Evolutionary conservation across 2,329 filamentous ascomycete species (phyloP), one percentile per base, ranked within the genome.

Genomic region (Talaromyces sp.): DNA sequence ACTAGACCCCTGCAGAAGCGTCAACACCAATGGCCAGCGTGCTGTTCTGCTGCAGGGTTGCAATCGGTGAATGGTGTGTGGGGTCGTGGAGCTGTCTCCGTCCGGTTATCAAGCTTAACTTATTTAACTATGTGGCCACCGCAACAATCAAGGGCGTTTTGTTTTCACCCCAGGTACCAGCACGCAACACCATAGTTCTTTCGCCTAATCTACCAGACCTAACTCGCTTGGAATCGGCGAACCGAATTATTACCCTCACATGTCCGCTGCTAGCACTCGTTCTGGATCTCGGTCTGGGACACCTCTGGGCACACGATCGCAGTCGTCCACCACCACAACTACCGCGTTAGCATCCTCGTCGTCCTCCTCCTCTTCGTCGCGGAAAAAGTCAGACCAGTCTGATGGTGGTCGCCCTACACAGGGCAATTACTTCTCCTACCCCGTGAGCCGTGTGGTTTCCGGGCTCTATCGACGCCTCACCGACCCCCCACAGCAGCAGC

Each of bases 401-500:
- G 58, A 61, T 36, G 42, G 73, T 33, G 56, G 73, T 31, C 61
- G 66, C 59, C 72, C 76, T 67, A 74, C 76, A 62, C 63, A 79
- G 51, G 73, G 76, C 59, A 78, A 78, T 61, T 82, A 82, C 67
- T 75, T 83, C 65, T 77, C 81, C 42, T 81, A 81, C 61, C 79
- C 81, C 4, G 81, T 83, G 66, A 79, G 75, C 50, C 79, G 82
- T 68, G 81, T 82, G 54, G 78, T 83, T 69, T 85, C 86, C 36
- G 88, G 88, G 18, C 79, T 92, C 57, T 85, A 91, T 65, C 85
- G 89, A 40, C 87, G 89, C 63, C 85, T 91, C 44, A 81, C 79
- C 57, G 79, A 81, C 60, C 76, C 78, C 10, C 58, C 65, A 4
- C 47, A 42, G 12, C 18, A 52, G 7, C 47, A 42, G 12, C 18